Conservation (phyloP, 345 rosid species). For the Rhizophora mangle region DNA sequence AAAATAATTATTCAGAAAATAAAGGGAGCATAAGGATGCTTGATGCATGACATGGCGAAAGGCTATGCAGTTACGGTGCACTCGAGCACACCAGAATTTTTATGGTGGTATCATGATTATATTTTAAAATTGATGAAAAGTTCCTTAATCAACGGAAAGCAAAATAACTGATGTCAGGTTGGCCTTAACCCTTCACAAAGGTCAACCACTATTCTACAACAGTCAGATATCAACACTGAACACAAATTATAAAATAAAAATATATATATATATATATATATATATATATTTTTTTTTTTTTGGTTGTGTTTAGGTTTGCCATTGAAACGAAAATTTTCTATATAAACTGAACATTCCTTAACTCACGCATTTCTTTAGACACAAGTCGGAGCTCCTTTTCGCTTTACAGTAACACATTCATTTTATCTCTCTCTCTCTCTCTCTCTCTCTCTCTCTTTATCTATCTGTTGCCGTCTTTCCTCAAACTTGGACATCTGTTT, state of each 20-base stretch:
- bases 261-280: no score
- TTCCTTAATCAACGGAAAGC: not conserved
- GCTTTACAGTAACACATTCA: no score
- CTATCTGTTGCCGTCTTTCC: not conserved
- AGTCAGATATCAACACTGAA: not conserved
- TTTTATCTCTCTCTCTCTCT: not conserved
- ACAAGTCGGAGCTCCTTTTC: not conserved
- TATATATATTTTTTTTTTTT: no score
- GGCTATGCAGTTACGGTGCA: no score
- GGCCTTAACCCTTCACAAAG: not conserved
- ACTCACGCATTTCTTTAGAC: not conserved
- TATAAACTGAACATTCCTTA: not conserved
- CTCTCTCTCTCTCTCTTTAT: not conserved
- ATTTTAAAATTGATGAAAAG: not conserved
- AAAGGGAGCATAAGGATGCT: no score
- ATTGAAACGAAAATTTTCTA: conserved; percentile 3
- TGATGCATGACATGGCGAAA: no score
- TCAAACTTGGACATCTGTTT: not conserved
- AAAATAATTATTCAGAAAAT: no score
- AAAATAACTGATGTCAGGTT: not conserved
- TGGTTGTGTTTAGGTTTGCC: no score
- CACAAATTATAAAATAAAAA: not conserved
- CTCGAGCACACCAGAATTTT: no score
- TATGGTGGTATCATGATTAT: no score
- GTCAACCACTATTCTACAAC: not conserved